phyloP scores from a whole-genome alignment of 768 basidiomycete species.

The Leccinum aurantiacum region DNA sequence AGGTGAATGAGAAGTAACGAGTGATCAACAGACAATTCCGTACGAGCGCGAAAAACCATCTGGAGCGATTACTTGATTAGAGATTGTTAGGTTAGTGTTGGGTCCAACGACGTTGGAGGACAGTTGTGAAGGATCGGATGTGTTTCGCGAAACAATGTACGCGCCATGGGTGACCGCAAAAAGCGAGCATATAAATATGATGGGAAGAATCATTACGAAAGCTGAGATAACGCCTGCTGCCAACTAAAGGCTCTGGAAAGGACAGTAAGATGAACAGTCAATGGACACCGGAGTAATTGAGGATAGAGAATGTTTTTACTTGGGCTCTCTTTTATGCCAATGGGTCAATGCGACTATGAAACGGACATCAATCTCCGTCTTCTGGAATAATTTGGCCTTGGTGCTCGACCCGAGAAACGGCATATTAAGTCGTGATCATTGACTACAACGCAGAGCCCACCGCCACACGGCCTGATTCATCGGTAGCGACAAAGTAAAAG shows the following conservation, averaged over 20 bases:
- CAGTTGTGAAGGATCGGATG: neutral
- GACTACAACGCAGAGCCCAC: neutral
- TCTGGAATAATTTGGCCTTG: neutral
- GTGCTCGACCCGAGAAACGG: neutral
- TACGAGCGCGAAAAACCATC: slow-evolving; percentile 50
- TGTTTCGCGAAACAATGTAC: slow-evolving; percentile 18
- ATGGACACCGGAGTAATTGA: too few relatives aligned
- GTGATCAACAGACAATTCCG: slow-evolving; percentile 14
- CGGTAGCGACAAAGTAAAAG: neutral
- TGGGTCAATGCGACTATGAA: neutral
- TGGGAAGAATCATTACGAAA: slow-evolving; percentile 12
- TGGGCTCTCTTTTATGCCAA: slow-evolving; percentile 1
- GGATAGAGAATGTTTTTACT: neutral
- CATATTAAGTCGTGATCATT: neutral
- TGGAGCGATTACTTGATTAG: slow-evolving; percentile 42
- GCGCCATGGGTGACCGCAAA: slow-evolving; percentile 15
- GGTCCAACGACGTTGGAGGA: slow-evolving; percentile 13
- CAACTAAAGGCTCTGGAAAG: neutral
- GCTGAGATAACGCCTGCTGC: neutral
- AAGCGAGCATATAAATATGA: slow-evolving; percentile 6
- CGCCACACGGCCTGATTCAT: neutral
- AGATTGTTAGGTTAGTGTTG: slow-evolving; percentile 34
- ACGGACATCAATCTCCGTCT: neutral
- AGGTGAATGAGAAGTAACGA: neutral
- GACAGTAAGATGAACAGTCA: neutral